Percentiles rank a stretch among this genome's conserved stretches.
These are phyloP conservation scores for Verticillium dahliae DNA, from an alignment of 2,329 filamentous ascomycete species.

Conservation along the genomic window DNA sequence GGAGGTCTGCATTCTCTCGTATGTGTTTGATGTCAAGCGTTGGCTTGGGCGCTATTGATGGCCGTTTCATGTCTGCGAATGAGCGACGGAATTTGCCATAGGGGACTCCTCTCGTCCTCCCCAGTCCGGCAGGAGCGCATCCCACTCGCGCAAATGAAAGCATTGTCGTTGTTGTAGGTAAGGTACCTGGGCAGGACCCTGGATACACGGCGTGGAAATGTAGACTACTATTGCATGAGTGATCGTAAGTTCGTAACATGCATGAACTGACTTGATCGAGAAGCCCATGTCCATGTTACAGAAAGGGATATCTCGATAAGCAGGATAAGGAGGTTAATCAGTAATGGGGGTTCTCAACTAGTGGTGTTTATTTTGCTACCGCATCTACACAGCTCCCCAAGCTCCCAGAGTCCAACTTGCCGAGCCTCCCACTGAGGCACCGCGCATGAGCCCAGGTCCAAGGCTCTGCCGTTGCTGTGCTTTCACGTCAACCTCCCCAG, in stretches of 20 bases:
- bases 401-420: constrained; percentile 55
- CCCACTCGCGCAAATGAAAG: neutral
- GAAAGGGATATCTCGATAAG: neutral
- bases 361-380: neutral
- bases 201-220: neutral
- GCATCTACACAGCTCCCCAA: constrained; percentile 45
- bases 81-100: neutral
- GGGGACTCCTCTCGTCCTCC: neutral
- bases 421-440: constrained; percentile 26
- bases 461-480: constrained; percentile 58
- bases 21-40: constrained; percentile 84
- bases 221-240: neutral
- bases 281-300: neutral
- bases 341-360: too few relatives aligned
- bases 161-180: neutral
- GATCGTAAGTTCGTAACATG: neutral
- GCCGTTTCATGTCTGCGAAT: constrained; percentile 34
- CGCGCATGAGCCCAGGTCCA: constrained; percentile 43
- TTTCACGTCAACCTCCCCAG: constrained; percentile 53
- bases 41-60: constrained; percentile 70
- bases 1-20: constrained; percentile 72
- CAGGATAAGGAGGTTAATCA: too few relatives aligned
- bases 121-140: neutral
- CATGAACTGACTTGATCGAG: neutral
- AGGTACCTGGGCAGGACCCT: neutral